phyloP scores from a whole-genome alignment of 176 grass and related monocot species.

The Cocos nucifera region DNA sequence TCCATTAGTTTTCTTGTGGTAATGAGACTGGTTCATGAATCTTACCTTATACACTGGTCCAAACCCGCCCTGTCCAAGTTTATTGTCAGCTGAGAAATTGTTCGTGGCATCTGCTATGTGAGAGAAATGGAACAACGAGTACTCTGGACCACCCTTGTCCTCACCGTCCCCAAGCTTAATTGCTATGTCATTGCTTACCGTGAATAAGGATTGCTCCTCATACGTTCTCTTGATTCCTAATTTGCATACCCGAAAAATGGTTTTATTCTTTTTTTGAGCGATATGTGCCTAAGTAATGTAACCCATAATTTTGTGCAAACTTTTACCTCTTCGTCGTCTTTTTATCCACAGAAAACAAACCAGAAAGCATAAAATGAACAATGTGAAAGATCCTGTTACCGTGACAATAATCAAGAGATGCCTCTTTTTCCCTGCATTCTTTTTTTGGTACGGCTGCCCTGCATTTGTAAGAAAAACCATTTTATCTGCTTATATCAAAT shows the following conservation, averaged over 20 bases:
- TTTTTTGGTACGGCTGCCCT: not conserved
- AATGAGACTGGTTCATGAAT: too few relatives aligned
- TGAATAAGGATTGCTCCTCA: too few relatives aligned
- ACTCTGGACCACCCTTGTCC: not conserved
- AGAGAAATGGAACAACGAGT: not conserved
- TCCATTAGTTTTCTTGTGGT: too few relatives aligned
- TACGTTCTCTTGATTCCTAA: not conserved
- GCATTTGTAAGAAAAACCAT: not conserved
- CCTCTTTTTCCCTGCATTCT: not conserved
- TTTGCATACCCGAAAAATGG: not conserved
- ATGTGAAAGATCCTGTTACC: not conserved
- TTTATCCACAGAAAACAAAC: not conserved
- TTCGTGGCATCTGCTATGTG: not conserved
- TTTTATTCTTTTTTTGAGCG: too few relatives aligned
- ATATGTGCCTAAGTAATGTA: not conserved
- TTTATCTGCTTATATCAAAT: too few relatives aligned
- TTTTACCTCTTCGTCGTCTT: not conserved
- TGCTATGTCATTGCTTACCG: not conserved
- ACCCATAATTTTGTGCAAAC: not conserved
- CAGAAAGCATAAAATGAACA: not conserved
- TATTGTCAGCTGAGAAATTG: not conserved
- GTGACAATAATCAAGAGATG: not conserved
- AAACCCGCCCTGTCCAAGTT: not conserved
- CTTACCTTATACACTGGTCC: constrained; percentile 2
- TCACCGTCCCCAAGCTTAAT: not conserved